A percentile compares a stretch with the other conserved stretches of the same genome.
Conservation (phyloP, 2,329 filamentous ascomycete species). For the Aspergillus vadensis region DNA sequence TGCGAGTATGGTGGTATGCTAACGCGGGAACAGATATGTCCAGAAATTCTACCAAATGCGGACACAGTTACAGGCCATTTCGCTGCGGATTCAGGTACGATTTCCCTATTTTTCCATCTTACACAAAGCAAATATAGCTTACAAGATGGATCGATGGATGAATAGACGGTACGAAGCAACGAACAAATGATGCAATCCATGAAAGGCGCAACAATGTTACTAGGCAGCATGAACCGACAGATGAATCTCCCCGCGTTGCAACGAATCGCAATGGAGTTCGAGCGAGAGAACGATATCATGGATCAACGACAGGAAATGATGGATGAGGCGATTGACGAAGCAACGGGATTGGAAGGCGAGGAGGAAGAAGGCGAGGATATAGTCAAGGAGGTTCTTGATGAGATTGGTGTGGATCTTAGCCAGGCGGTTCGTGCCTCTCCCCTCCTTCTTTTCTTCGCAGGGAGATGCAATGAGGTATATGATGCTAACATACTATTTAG, state of each 20-base stretch:
- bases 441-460: background rate
- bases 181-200: slow-evolving; percentile 99
- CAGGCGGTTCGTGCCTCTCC: slow-evolving; percentile 68
- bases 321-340: slow-evolving; percentile 98
- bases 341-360: slow-evolving; percentile 77
- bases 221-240: slow-evolving; percentile 95
- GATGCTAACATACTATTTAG: slow-evolving; percentile 51
- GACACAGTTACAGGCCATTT: slow-evolving; percentile 95
- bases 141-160: slow-evolving; percentile 1
- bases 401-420: slow-evolving; percentile 92
- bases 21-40: slow-evolving; percentile 66
- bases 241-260: slow-evolving; percentile 97
- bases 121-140: slow-evolving; percentile 4
- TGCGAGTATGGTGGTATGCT: background rate
- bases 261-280: slow-evolving; percentile 98
- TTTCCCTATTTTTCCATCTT: background rate
- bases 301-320: slow-evolving; percentile 99
- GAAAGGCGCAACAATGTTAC: slow-evolving; percentile 91
- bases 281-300: slow-evolving; percentile 99
- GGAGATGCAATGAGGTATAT: background rate
- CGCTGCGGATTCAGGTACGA: slow-evolving; percentile 82
- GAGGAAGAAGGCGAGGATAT: slow-evolving; percentile 97
- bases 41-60: slow-evolving; percentile 99
- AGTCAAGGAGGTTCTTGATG: slow-evolving; percentile 92
- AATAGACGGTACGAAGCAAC: slow-evolving; percentile 90